phyloP scores from a whole-genome alignment of 768 basidiomycete genomes.

The Agaricus sinodeliciosus region DNA sequence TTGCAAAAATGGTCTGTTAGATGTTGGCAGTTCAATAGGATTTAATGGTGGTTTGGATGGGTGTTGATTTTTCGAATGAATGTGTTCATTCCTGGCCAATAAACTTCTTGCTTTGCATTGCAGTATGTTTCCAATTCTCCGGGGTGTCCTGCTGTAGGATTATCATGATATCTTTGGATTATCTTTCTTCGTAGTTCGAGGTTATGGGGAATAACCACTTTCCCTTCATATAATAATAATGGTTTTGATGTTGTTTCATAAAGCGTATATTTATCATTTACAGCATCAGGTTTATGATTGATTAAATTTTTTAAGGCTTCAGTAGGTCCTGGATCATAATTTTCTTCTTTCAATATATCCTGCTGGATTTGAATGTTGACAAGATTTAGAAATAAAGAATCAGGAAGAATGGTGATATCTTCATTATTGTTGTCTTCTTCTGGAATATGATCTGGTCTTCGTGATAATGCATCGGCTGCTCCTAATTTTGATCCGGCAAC shows the following conservation, averaged over 20 bases:
- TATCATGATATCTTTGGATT: too few relatives aligned
- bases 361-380: not conserved
- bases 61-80: constrained; percentile 10
- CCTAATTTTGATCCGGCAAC: not conserved
- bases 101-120: constrained; percentile 4
- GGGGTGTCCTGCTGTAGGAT: not conserved
- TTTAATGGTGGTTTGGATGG: constrained; percentile 5
- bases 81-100: constrained; percentile 9
- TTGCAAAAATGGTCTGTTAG: constrained; percentile 7
- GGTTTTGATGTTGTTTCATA: too few relatives aligned
- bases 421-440: not conserved
- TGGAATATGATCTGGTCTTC: not conserved
- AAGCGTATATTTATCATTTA: too few relatives aligned
- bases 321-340: too few relatives aligned
- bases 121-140: constrained; percentile 3
- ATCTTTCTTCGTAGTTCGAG: too few relatives aligned
- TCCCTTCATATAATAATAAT: too few relatives aligned
- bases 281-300: too few relatives aligned
- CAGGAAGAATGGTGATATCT: not conserved
- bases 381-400: not conserved
- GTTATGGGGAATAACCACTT: too few relatives aligned
- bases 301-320: too few relatives aligned
- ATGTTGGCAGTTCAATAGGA: not conserved
- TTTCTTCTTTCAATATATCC: too few relatives aligned
- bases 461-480: not conserved